phyloP scores from a whole-genome alignment of 2,329 filamentous ascomycete species.

The Tympanopsis confertula region DNA sequence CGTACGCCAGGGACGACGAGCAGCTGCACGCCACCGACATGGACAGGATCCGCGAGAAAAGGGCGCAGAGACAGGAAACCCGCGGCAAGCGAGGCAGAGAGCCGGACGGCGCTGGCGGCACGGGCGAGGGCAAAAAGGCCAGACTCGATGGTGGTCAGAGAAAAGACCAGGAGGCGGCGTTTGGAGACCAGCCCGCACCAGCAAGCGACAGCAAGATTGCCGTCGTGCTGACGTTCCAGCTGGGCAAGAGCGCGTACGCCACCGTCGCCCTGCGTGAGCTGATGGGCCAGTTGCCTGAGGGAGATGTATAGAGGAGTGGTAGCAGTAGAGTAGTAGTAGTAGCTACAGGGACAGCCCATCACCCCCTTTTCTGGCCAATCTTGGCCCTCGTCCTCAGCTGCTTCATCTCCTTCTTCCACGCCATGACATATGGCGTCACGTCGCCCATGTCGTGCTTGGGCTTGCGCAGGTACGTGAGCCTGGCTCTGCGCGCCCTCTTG shows the following conservation, averaged over 20 bases:
- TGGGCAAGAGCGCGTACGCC: constrained; percentile 62
- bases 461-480: constrained; percentile 83
- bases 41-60: neutral
- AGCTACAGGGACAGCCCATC: too few species aligned
- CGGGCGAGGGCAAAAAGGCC: neutral
- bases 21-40: neutral
- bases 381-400: constrained; percentile 19
- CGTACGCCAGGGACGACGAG: neutral
- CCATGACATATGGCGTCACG: constrained; percentile 67
- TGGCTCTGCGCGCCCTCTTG: constrained; percentile 76
- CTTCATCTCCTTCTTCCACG: constrained; percentile 34
- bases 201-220: neutral
- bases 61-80: neutral
- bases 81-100: neutral
- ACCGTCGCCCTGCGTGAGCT: constrained; percentile 74
- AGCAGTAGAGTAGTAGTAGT: too few species aligned
- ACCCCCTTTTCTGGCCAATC: constrained; percentile 4
- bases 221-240: neutral
- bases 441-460: constrained; percentile 78
- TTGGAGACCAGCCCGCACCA: too few species aligned
- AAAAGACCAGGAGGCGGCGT: neutral
- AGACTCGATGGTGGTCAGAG: too few species aligned
- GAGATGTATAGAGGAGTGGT: too few species aligned
- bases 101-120: too few species aligned
- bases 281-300: too few species aligned